phyloP scores from a whole-genome alignment of 2,329 filamentous ascomycete species.

The Cordyceps farinosa region DNA sequence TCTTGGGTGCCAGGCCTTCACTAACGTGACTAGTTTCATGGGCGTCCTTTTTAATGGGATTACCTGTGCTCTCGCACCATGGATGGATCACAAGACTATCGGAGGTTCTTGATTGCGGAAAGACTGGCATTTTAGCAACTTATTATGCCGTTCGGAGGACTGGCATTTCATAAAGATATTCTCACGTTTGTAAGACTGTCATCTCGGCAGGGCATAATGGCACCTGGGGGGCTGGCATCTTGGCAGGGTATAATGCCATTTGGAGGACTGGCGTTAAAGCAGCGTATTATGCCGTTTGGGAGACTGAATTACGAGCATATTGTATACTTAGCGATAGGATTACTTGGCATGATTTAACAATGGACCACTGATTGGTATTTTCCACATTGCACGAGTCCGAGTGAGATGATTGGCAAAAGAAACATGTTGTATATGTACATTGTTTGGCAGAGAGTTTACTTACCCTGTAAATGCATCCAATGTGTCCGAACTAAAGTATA shows the following conservation, averaged over 20 bases:
- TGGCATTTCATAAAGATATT: not conserved
- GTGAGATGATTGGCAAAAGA: not conserved
- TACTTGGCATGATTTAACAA: not conserved
- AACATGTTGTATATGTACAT: not conserved
- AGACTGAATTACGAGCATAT: not conserved
- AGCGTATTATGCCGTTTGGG: not conserved
- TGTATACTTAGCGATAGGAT: not conserved
- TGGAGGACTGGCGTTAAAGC: not conserved
- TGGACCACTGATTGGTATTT: not conserved
- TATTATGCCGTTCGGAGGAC: not conserved
- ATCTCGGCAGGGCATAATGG: too few species aligned
- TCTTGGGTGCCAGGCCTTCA: conserved; percentile 20
- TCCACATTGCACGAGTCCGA: not conserved
- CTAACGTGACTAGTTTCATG: conserved; percentile 21
- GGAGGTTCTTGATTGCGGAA: too few species aligned
- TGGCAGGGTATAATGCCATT: too few species aligned
- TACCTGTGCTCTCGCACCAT: conserved; percentile 3
- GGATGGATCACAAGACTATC: not conserved
- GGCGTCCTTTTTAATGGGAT: conserved; percentile 23
- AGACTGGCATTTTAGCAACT: not conserved
- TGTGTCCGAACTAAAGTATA: not conserved
- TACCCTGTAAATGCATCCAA: not conserved
- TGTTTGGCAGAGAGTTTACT: not conserved
- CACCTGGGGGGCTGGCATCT: not conserved
- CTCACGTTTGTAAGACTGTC: too few species aligned